phyloP scores from a whole-genome alignment of 1,139 yeast genomes.

The Magnusiomyces fungicola region DNA sequence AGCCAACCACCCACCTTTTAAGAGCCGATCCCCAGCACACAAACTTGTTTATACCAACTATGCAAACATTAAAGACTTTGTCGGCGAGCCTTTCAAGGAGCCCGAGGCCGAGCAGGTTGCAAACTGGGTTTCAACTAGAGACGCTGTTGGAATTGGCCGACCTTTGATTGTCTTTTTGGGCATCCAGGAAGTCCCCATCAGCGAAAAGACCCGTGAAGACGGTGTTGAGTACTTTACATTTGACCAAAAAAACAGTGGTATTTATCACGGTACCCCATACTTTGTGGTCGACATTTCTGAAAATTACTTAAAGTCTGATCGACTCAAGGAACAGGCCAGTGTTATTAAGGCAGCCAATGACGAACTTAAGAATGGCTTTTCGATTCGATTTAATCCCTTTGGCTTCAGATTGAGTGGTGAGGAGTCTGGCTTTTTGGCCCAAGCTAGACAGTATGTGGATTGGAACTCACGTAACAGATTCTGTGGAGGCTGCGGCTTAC shows the following conservation, averaged over 20 bases:
- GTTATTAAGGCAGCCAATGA: constrained; percentile 26
- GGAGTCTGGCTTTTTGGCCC: constrained; percentile 61
- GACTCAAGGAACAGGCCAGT: constrained; percentile 17
- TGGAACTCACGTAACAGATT: constrained; percentile 71
- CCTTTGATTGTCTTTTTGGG: constrained; percentile 57
- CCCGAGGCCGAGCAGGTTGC: constrained; percentile 25
- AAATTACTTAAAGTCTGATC: constrained; percentile 12
- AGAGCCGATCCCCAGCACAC: constrained; percentile 7
- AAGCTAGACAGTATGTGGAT: constrained; percentile 77
- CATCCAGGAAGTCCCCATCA: constrained; percentile 47
- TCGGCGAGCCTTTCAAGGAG: constrained; percentile 32
- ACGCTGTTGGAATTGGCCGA: constrained; percentile 32
- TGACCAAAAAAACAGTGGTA: background rate
- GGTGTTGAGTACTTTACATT: background rate
- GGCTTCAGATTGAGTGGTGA: constrained; percentile 24
- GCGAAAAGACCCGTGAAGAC: constrained; percentile 16
- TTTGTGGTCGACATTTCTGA: constrained; percentile 64
- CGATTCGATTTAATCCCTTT: constrained; percentile 27
- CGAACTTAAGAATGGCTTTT: constrained; percentile 27
- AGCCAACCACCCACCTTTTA: background rate
- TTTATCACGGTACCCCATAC: constrained; percentile 63
- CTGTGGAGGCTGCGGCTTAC: constrained; percentile 85
- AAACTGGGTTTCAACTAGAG: constrained; percentile 32
- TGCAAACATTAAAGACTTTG: constrained; percentile 22
- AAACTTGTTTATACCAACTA: constrained; percentile 19